Evolutionary conservation across 768 basidiomycete genomes (phyloP).

Genomic region (Russula sp.): DNA sequence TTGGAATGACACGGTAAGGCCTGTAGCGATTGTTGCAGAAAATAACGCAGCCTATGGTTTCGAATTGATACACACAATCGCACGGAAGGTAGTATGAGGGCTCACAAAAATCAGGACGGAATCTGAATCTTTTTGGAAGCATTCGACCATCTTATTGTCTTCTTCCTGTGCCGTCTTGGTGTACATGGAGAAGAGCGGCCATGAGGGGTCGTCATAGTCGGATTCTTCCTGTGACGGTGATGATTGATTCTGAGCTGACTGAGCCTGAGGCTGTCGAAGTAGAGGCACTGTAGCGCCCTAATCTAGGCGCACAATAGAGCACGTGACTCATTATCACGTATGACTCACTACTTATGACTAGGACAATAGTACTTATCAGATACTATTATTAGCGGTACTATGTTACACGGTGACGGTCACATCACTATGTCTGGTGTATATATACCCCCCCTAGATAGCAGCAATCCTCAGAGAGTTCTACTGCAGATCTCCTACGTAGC

Average conservation of each 20-base stretch:
- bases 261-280: background rate
- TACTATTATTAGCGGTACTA: too few relatives aligned
- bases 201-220: background rate
- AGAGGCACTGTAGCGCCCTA: too few relatives aligned
- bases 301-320: too few relatives aligned
- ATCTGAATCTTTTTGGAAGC: background rate
- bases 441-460: too few relatives aligned
- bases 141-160: background rate
- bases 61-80: too few relatives aligned
- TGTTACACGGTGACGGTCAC: too few relatives aligned
- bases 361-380: too few relatives aligned
- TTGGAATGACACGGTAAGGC: background rate
- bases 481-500: too few relatives aligned
- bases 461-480: too few relatives aligned
- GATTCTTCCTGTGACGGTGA: background rate
- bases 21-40: background rate
- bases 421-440: too few relatives aligned
- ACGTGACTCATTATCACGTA: too few relatives aligned
- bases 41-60: background rate
- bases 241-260: background rate
- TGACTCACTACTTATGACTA: too few relatives aligned
- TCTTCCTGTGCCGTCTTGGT: background rate
- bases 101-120: slow-evolving; percentile 1
- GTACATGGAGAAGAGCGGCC: slow-evolving; percentile 1
- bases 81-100: background rate